Base-by-base conservation (phyloP, 176 grass and related monocot species). In the Oryza longistaminata region DNA sequence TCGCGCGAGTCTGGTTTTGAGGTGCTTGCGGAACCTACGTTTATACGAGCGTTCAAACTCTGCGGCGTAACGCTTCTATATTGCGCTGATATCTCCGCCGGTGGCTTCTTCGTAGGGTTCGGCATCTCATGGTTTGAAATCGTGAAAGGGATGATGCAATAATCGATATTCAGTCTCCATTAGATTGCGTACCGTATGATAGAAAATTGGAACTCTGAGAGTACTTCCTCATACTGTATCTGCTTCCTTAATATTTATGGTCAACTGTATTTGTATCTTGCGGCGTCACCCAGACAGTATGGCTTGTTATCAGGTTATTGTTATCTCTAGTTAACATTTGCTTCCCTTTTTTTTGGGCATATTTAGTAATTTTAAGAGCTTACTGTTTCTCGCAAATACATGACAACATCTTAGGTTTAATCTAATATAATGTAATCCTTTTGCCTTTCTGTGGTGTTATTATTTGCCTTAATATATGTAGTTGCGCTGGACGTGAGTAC, bases 11-110 rank as follows among this genome's bases (percentile, higher is more conserved):
- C 77, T 77, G 19, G 22, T 90, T 82, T 80, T 24, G 88, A 92
- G 90, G 68, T 74, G 81, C 75, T 87, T 83, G 91, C 11, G 79
- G 88, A 90, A 89, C 83, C 81, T 90, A 85, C 52, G 65, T 85
- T 91, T 89, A 79, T 71, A 50, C 73, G 84, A 73, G 48, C 19
- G 80, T 83, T 86, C 70, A 84, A 58, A 89, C 84, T 65, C 76
- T 13, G 53, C 2, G 72, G 70, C 64, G 66, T 90, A 88, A 85
- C 66, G 75, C 79, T 92, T 79, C 72, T 48, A 81, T 85, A 74
- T 58, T 90, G 81, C 42, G 64, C 70, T 55, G 76, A 85, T 82
- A 74, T 88, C 71, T 76, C 58, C 44, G 25, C 1, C 11, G 24
- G 52, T 55, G 71, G 71, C 69, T 87, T 76, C 55, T 19, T 35